Conservation (phyloP, 805 yeast species). For the Wickerhamiella occidentalis region DNA sequence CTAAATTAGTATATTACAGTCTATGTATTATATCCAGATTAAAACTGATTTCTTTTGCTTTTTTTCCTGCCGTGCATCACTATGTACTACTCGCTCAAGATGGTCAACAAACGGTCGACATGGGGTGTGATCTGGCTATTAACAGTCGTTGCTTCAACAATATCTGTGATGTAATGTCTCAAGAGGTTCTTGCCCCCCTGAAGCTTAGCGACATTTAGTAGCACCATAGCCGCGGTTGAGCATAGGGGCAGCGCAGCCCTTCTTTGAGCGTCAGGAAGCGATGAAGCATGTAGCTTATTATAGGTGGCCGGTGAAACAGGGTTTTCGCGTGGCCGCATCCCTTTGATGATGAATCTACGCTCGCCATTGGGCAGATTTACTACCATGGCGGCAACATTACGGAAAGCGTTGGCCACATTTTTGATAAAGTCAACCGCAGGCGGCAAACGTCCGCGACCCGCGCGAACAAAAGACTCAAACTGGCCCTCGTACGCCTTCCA, state of each 20-base stretch:
- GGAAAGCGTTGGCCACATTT: conserved; percentile 81
- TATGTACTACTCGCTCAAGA: background rate
- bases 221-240: conserved; percentile 27
- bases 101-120: conserved; percentile 22
- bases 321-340: conserved; percentile 69
- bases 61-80: too few relatives aligned
- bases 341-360: conserved; percentile 81
- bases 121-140: conserved; percentile 21
- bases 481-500: conserved; percentile 93
- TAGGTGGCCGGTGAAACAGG: conserved; percentile 25
- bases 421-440: conserved; percentile 97
- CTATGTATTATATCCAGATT: background rate
- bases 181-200: conserved; percentile 22
- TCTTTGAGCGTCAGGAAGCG: conserved; percentile 12
- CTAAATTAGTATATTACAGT: background rate
- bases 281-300: conserved; percentile 8
- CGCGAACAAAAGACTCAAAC: conserved; percentile 49
- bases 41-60: too few relatives aligned
- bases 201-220: conserved; percentile 28
- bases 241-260: conserved; percentile 24
- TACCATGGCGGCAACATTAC: conserved; percentile 87
- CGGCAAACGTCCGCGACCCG: conserved; percentile 45
- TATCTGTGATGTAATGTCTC: conserved; percentile 16
- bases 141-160: conserved; percentile 19
- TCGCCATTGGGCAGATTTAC: conserved; percentile 51